Conservation (phyloP, 345 rosid genomes). For the Mercurialis annua region DNA sequence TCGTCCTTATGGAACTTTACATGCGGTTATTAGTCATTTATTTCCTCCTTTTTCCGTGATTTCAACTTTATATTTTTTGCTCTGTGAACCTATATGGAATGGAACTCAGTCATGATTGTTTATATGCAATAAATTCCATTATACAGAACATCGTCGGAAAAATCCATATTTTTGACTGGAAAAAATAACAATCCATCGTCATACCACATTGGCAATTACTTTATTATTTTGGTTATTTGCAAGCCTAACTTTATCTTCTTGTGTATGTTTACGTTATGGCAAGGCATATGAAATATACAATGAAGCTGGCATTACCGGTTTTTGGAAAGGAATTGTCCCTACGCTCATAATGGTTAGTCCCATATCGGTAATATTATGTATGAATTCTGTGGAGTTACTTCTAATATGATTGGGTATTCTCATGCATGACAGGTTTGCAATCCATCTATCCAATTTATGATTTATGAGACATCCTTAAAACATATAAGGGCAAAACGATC, state of each 20-base stretch:
- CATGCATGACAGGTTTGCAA: slow-evolving; percentile 54
- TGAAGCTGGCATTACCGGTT: slow-evolving; percentile 62
- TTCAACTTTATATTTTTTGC: background rate
- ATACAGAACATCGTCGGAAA: background rate
- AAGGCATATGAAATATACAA: slow-evolving; percentile 53
- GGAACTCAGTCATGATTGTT: background rate
- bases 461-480: slow-evolving; percentile 57
- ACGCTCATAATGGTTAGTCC: slow-evolving; percentile 63
- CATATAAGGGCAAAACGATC: slow-evolving; percentile 44
- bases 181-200: background rate
- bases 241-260: background rate
- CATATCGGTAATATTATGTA: background rate
- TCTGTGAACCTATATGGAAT: background rate
- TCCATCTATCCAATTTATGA: slow-evolving; percentile 76
- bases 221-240: background rate
- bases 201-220: background rate
- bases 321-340: slow-evolving; percentile 75
- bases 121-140: background rate
- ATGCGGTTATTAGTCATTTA: slow-evolving; percentile 43
- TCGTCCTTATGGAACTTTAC: slow-evolving; percentile 53
- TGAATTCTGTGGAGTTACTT: slow-evolving; percentile 7
- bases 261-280: background rate
- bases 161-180: background rate
- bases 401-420: slow-evolving; percentile 9
- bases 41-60: background rate